These are phyloP conservation scores for Lentinula guzmanii DNA, from an alignment of 768 basidiomycete genomes.

Conservation along the genomic window DNA sequence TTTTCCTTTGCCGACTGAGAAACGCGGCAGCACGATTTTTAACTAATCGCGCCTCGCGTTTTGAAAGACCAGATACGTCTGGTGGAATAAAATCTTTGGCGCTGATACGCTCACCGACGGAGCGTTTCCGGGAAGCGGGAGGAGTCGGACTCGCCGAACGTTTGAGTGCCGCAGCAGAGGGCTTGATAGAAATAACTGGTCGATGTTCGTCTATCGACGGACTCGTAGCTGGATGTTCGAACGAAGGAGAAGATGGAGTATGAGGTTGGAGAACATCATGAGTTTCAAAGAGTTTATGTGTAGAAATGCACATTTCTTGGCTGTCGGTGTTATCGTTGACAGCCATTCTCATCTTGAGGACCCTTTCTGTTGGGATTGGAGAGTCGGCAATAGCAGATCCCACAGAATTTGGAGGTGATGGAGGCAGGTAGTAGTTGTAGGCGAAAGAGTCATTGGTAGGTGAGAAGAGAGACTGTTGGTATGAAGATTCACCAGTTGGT, in stretches of 20 bases:
- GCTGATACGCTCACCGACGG: slow-evolving; percentile 43
- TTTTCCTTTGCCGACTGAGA: slow-evolving; percentile 84
- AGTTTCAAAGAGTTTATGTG: slow-evolving; percentile 70
- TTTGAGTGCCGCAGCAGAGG: slow-evolving; percentile 27
- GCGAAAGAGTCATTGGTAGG: slow-evolving; percentile 30
- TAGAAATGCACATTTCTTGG: slow-evolving; percentile 57
- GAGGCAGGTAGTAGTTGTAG: slow-evolving; percentile 45
- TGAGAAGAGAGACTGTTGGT: neutral
- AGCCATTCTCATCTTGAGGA: slow-evolving; percentile 44
- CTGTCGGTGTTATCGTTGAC: slow-evolving; percentile 39
- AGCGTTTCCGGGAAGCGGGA: slow-evolving; percentile 34
- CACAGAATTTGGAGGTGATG: slow-evolving; percentile 43
- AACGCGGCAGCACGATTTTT: slow-evolving; percentile 93
- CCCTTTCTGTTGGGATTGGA: slow-evolving; percentile 34
- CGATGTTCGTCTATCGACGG: slow-evolving; percentile 23
- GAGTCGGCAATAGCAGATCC: slow-evolving; percentile 38
- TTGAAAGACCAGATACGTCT: slow-evolving; percentile 81
- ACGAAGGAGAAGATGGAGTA: slow-evolving; percentile 26
- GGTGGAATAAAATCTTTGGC: slow-evolving; percentile 86
- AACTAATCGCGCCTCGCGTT: slow-evolving; percentile 86
- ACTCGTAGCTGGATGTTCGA: slow-evolving; percentile 16
- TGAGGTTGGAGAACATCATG: slow-evolving; percentile 20
- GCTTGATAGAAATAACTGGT: slow-evolving; percentile 27
- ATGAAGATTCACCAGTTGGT: slow-evolving; percentile 19
- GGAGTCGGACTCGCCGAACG: slow-evolving; percentile 39